Base-by-base conservation (phyloP, 2,329 filamentous ascomycete genomes). In the Pseudogymnoascus sp. region DNA sequence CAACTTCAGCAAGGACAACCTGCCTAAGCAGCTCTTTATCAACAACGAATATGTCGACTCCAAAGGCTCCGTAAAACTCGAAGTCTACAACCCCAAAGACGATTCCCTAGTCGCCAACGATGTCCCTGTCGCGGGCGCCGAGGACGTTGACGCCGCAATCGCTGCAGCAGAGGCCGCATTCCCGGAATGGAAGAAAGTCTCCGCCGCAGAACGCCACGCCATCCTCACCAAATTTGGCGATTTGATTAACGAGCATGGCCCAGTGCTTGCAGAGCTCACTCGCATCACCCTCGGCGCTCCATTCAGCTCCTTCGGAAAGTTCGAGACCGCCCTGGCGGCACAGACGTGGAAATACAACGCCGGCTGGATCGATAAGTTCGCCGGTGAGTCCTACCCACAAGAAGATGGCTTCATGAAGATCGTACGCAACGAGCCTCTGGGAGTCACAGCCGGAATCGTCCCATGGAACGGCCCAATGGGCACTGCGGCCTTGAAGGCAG, bases 391-490 rank as follows among this genome's bases (percentile, higher is more conserved):
- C 0, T 75, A 73, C 67, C 77, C 78, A 4, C 73, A 77, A 65
- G 79, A 77, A 28, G 77, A 79, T 65, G 79, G 79, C 2, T 79
- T 80, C 68, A 68, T 78, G 14, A 68, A 77, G 63, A 74, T 77
- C 21, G 72, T 76, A 0, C 61, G 70, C 21, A 75, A 76, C 63
- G 65, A 75, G 60, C 73, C 74, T 2, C 76, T 75, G 38, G 81
- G 81, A n/a, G 80, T 84, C 1, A 78, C 77, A 0, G 83, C 77
- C 1, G 76, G 75, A 11, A 86, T 87, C 62, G 81, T 85, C 38
- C 83, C 84, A 0, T 86, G 83, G 82, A 85, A 86, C 65, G 77
- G 76, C 0, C 79, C 82, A 0, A 68, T 84, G 2, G 65, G 77
- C 1, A 78, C 79, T 63, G 75, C 80, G 16, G 71, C 73, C 71